Conservation (phyloP, 192 early-diverging fungal species). For the Lobosporangium transversale region DNA sequence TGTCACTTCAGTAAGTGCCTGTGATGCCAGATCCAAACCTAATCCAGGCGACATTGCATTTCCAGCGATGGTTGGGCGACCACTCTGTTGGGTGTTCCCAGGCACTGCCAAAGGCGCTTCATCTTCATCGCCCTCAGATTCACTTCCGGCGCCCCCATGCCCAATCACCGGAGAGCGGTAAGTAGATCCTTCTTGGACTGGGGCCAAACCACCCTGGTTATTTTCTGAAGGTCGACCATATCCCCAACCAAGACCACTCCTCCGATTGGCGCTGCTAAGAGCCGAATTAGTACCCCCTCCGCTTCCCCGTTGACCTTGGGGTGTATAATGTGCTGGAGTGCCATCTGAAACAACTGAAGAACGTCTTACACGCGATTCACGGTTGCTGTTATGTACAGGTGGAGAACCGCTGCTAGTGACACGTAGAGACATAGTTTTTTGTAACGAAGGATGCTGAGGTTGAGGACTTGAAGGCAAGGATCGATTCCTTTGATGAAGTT, state of each 20-base stretch:
- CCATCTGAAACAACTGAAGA: constrained; percentile 27
- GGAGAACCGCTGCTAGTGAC: constrained; percentile 24
- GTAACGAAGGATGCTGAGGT: constrained; percentile 30
- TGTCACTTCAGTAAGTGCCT: constrained; percentile 34
- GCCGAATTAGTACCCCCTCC: too few relatives aligned
- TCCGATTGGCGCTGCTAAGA: constrained; percentile 11
- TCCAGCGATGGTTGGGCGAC: constrained; percentile 21
- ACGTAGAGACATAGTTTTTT: constrained; percentile 24
- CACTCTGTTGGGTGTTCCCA: constrained; percentile 12
- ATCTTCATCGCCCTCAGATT: constrained; percentile 31
- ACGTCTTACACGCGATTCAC: constrained; percentile 19
- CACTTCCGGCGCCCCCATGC: constrained; percentile 10
- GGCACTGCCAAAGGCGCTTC: constrained; percentile 4
- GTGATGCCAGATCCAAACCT: constrained; percentile 27
- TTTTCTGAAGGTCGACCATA: constrained; percentile 19
- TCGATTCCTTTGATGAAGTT: constrained; percentile 36
- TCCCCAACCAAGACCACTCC: constrained; percentile 34
- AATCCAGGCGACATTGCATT: constrained; percentile 34
- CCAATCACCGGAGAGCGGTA: constrained; percentile 16
- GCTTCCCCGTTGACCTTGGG: not conserved
- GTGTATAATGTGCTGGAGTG: constrained; percentile 2
- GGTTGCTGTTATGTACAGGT: not conserved
- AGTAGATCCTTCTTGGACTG: constrained; percentile 33
- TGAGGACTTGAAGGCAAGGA: constrained; percentile 44
- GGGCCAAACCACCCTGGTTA: constrained; percentile 22